Percentiles rank a stretch among this genome's conserved stretches.
These are phyloP conservation scores for Sicyos baderoa DNA, from an alignment of 306 rosid genomes.

Conservation along the genomic window DNA sequence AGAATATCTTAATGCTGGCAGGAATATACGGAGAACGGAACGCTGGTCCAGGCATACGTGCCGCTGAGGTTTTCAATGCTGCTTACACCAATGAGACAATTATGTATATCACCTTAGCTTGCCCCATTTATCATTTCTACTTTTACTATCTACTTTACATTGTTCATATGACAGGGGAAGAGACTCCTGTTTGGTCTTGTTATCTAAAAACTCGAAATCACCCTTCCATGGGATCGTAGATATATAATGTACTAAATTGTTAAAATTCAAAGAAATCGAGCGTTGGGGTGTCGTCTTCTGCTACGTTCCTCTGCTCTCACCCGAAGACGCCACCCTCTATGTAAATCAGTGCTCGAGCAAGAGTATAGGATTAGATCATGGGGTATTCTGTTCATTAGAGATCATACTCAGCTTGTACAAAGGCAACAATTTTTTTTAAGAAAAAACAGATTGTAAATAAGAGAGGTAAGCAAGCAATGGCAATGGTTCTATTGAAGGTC, in stretches of 20 bases:
- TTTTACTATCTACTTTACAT: background rate
- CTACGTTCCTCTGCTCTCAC: too few species aligned
- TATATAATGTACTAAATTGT: background rate
- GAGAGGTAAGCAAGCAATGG: background rate
- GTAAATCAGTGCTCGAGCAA: background rate
- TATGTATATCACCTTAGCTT: slow-evolving; percentile 41
- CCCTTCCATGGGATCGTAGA: slow-evolving; percentile 9
- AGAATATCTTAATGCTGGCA: slow-evolving; percentile 14
- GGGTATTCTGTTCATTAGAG: background rate
- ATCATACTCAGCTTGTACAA: background rate
- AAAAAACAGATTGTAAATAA: background rate
- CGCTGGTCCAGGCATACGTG: slow-evolving; percentile 75
- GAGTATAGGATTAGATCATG: too few species aligned
- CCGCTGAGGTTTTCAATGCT: slow-evolving; percentile 93
- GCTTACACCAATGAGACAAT: slow-evolving; percentile 86
- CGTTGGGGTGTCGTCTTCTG: background rate
- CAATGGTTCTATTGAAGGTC: background rate
- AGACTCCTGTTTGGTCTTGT: background rate
- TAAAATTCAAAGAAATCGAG: background rate
- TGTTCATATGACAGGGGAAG: background rate
- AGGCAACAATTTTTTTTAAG: background rate
- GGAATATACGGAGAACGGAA: slow-evolving; percentile 85
- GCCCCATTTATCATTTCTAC: background rate
- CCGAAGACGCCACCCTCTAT: too few species aligned
- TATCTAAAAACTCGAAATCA: background rate